These are phyloP conservation scores for Gremmenia infestans DNA, from an alignment of 2,329 filamentous ascomycete genomes.

Conservation along the genomic window DNA sequence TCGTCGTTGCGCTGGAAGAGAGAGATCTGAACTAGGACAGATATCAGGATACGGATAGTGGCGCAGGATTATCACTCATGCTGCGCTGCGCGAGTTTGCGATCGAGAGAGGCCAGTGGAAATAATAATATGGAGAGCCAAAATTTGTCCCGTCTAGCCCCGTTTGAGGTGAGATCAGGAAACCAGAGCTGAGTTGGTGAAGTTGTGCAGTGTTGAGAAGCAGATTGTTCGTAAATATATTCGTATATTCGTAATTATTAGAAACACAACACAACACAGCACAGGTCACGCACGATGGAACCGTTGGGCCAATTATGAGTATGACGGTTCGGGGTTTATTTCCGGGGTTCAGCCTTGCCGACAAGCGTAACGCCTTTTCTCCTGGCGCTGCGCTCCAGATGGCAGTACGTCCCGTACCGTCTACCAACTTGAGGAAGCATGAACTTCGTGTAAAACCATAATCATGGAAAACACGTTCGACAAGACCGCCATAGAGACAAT, in stretches of 20 bases:
- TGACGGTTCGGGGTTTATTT: too few relatives aligned
- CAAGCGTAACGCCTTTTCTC: background rate
- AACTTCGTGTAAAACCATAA: background rate
- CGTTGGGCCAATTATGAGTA: too few relatives aligned
- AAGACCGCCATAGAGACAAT: conserved; percentile 30
- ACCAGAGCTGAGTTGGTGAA: background rate
- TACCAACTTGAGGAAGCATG: background rate
- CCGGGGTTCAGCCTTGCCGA: too few relatives aligned
- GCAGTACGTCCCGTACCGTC: background rate
- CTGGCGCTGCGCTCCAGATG: background rate
- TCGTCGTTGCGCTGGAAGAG: background rate
- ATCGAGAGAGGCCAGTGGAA: background rate
- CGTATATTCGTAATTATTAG: background rate
- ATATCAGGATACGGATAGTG: background rate
- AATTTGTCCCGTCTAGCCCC: background rate
- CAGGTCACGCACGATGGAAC: background rate
- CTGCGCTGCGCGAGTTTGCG: background rate
- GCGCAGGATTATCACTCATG: background rate
- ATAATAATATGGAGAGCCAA: background rate
- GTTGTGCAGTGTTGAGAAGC: background rate
- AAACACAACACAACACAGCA: background rate
- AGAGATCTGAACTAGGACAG: background rate
- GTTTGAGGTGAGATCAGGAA: background rate
- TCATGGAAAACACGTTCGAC: conserved; percentile 29
- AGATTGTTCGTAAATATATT: background rate